Evolutionary conservation across 2,329 filamentous ascomycete genomes (phyloP), one percentile per base, ranked within the genome.

Genomic region (Neocucurbitaria cava): DNA sequence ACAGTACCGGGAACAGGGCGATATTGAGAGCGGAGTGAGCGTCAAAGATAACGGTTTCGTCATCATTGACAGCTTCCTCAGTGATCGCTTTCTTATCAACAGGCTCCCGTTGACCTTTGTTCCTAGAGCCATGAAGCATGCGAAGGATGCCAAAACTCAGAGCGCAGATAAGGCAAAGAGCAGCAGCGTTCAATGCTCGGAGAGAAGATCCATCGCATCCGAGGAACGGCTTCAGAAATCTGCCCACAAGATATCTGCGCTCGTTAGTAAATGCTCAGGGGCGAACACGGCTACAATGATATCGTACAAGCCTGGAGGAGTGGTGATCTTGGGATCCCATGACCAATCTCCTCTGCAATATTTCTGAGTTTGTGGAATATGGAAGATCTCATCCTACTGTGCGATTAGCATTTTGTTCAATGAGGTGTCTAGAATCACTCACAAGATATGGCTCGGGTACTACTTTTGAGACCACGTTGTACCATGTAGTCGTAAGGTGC

Each of bases 291-390:
- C 10, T 41, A 7, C 28, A n/a, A n/a, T n/a, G n/a, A n/a, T 17
- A 78, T 68, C 64, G 45, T 77, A 81, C 67, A 99, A 79, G 30
- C 93, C 95, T 0, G 95, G 94, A 0, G 95, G 95, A 1, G 95
- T 99, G 0, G 95, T 99, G 71, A 99, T 95, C 74, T 98, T 99
- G 55, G 94, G 89, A 76, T 99, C 93, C 95, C 95, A 99, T 51
- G 91, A 82, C 11, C 76, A 72, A 49, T 84, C 83, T 10, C 89
- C 88, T 36, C 84, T 74, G 74, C 93, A 97, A 75, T 96, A 99
- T 26, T 85, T 86, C 68, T 96, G 91, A 0, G 92, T 92, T 77
- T 99, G 95, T 0, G 92, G 91, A 20, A 97, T 88, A 73, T 99
- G 91, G 59, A 95, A 96, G 26, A 92, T 81, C 71, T 96, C 91